Evolutionary conservation across 306 rosid species (phyloP).

Genomic region (Castanea sativa): DNA sequence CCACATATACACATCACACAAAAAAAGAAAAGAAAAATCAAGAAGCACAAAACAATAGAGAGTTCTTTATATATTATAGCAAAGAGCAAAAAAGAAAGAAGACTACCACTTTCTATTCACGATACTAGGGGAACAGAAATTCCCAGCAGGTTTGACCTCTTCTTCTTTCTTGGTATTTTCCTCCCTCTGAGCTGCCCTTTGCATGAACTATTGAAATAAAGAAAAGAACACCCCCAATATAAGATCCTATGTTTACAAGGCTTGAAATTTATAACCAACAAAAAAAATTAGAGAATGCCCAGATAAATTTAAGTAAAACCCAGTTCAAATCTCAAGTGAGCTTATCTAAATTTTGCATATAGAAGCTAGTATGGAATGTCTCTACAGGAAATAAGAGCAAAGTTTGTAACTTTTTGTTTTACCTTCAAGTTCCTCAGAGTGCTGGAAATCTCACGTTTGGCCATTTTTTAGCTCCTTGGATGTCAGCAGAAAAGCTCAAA

Average conservation of each 20-base stretch:
- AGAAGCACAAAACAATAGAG: background rate
- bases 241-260: background rate
- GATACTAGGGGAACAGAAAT: constrained; percentile 35
- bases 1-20: too few relatives aligned
- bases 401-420: background rate
- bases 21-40: background rate
- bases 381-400: background rate
- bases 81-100: constrained; percentile 12
- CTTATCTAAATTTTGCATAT: background rate
- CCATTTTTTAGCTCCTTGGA: constrained; percentile 36
- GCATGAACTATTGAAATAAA: constrained; percentile 63
- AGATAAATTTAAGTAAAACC: background rate
- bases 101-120: constrained; percentile 57
- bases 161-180: constrained; percentile 59
- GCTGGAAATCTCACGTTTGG: constrained; percentile 71
- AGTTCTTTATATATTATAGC: background rate
- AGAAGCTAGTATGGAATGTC: background rate
- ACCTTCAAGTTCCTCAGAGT: constrained; percentile 85
- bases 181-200: constrained; percentile 70
- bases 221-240: background rate
- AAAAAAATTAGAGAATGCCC: background rate
- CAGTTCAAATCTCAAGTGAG: constrained; percentile 3
- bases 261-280: background rate
- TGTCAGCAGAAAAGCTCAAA: background rate
- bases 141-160: constrained; percentile 47